These are phyloP conservation scores for Exophiala calicioides DNA, from an alignment of 2,329 filamentous ascomycete genomes.

Conservation along the genomic window DNA sequence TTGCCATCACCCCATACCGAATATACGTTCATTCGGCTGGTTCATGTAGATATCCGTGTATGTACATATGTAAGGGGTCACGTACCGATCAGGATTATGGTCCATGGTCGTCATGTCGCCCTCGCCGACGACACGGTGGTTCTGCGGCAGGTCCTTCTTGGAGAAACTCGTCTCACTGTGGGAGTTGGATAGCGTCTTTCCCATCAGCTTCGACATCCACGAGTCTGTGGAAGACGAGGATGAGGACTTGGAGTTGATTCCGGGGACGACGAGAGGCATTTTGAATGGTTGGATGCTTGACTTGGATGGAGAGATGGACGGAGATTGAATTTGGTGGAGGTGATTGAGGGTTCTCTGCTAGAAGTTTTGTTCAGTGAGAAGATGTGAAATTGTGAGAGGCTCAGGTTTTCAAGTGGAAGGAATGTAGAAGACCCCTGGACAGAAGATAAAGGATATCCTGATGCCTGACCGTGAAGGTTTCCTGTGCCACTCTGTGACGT, in stretches of 20 bases:
- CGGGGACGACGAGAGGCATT: constrained; percentile 52
- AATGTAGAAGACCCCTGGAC: no score
- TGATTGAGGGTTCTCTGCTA: no score
- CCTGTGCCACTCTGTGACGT: no score
- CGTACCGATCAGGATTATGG: constrained; percentile 45
- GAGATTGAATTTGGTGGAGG: no score
- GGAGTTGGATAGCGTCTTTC: constrained; percentile 47
- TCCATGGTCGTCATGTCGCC: constrained; percentile 43
- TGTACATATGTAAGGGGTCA: neutral
- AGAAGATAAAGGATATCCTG: no score
- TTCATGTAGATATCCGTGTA: neutral
- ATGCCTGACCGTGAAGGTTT: no score
- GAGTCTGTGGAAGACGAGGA: constrained; percentile 30
- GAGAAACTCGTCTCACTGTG: constrained; percentile 42
- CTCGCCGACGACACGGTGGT: constrained; percentile 46
- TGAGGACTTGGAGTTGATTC: constrained; percentile 38
- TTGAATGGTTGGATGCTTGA: no score
- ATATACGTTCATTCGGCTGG: neutral
- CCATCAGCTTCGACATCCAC: constrained; percentile 48
- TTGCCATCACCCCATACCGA: neutral
- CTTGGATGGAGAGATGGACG: no score
- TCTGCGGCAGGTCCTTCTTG: constrained; percentile 47
- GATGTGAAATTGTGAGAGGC: no score
- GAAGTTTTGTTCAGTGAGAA: no score
- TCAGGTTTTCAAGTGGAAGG: no score